A percentile compares a stretch with the other conserved stretches of the same genome.
These are phyloP conservation scores for Fraxinus velutina DNA, from an alignment of 305 asterid genomes.

Conservation along the genomic window DNA sequence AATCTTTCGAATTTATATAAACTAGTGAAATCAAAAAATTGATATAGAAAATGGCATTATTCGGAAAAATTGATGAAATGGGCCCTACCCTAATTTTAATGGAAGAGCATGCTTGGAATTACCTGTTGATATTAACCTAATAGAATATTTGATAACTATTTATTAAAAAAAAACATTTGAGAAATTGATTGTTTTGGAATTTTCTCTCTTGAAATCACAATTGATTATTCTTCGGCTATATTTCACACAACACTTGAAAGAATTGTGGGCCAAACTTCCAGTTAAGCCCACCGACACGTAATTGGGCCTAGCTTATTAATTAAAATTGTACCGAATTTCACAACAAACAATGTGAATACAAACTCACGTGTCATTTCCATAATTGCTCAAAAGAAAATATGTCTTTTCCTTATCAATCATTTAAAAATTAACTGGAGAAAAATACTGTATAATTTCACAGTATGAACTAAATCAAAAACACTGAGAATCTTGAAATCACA, in stretches of 20 bases:
- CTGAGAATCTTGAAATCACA: not conserved
- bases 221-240: too few species aligned
- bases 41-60: not conserved
- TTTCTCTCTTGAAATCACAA: not conserved
- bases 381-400: not conserved
- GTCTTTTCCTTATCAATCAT: not conserved
- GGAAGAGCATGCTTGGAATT: not conserved
- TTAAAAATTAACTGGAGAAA: not conserved
- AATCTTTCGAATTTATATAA: not conserved
- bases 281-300: too few species aligned
- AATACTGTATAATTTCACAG: not conserved
- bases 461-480: not conserved
- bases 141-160: not conserved
- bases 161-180: not conserved
- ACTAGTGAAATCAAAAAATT: not conserved
- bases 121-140: not conserved
- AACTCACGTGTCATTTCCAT: not conserved
- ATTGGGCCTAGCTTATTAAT: too few species aligned
- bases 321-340: not conserved
- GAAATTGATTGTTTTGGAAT: constrained; percentile 20
- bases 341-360: not conserved
- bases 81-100: not conserved
- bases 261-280: not conserved
- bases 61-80: not conserved
- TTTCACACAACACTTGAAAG: too few species aligned